Conservation (phyloP, 306 rosid genomes). For the Dalbergia cochinchinensis region DNA sequence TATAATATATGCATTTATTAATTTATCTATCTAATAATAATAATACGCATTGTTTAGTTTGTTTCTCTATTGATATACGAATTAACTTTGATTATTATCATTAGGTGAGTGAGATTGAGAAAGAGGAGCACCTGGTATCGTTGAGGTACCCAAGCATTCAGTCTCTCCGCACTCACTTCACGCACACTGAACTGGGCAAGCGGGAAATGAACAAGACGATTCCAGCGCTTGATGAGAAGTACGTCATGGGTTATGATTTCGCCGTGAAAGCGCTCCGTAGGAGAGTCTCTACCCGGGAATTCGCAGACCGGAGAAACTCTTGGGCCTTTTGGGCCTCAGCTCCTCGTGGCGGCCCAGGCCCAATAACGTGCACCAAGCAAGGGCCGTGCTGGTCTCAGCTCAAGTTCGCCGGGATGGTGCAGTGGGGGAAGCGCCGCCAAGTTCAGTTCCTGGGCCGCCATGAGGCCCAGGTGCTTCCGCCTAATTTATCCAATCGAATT, state of each 20-base stretch:
- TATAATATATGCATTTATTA: no score
- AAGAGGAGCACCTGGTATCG: constrained; percentile 53
- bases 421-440: constrained; percentile 83
- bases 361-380: constrained; percentile 43
- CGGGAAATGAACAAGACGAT: constrained; percentile 52
- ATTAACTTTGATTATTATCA: background rate
- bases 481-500: no score
- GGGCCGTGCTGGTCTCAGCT: constrained; percentile 76
- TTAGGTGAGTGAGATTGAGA: constrained; percentile 73
- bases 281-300: constrained; percentile 59
- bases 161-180: constrained; percentile 70
- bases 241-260: constrained; percentile 57
- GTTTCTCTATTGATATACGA: background rate
- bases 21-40: no score
- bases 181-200: constrained; percentile 43
- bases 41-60: no score
- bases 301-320: constrained; percentile 52
- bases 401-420: constrained; percentile 68
- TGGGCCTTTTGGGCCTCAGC: constrained; percentile 75
- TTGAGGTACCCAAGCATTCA: constrained; percentile 74
- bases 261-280: constrained; percentile 64
- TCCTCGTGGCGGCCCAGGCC: no score
- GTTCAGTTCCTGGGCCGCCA: constrained; percentile 69
- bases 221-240: constrained; percentile 76
- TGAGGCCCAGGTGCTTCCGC: constrained; percentile 38